Percentiles rank a stretch among this genome's conserved stretches.
Conservation (phyloP, 768 basidiomycete species). For the Solioccasus polychromus region DNA sequence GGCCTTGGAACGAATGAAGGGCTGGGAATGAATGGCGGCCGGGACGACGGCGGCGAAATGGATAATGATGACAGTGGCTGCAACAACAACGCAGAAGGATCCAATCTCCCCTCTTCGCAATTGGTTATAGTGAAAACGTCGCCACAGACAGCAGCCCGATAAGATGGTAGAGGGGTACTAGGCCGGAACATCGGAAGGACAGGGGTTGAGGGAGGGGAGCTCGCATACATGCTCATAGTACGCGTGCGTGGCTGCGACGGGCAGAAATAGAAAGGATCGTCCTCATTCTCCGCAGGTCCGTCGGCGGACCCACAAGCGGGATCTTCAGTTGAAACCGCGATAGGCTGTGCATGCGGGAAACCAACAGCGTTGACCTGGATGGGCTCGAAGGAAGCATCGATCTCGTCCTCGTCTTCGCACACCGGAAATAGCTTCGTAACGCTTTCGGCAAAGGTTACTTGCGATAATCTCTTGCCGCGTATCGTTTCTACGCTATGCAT, state of each 20-base stretch:
- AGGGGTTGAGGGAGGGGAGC: slow-evolving; percentile 7
- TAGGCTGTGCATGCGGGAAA: slow-evolving; percentile 19
- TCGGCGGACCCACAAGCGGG: neutral
- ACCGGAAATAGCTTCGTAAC: slow-evolving; percentile 29
- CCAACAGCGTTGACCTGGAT: slow-evolving; percentile 12
- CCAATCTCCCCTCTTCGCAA: slow-evolving; percentile 10
- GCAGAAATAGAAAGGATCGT: slow-evolving; percentile 24
- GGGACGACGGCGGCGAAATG: slow-evolving; percentile 5
- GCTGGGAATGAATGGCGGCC: slow-evolving; percentile 11
- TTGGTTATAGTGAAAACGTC: neutral
- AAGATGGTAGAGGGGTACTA: slow-evolving; percentile 25
- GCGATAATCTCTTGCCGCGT: slow-evolving; percentile 13
- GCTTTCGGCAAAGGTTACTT: slow-evolving; percentile 17
- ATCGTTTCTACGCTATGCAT: slow-evolving; percentile 13
- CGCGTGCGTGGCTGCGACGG: slow-evolving; percentile 25
- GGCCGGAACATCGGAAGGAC: slow-evolving; percentile 23
- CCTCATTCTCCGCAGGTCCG: slow-evolving; percentile 12
- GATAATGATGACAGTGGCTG: slow-evolving; percentile 24
- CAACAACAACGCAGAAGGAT: slow-evolving; percentile 26
- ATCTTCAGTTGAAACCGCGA: neutral
- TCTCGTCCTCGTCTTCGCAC: slow-evolving; percentile 32
- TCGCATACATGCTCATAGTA: slow-evolving; percentile 28
- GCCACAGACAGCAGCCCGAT: slow-evolving; percentile 12
- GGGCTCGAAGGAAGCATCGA: slow-evolving; percentile 31
- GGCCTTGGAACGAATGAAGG: slow-evolving; percentile 16